Base-by-base conservation (phyloP, 176 grass and related monocot species). In the Rhynchospora tenuis region DNA sequence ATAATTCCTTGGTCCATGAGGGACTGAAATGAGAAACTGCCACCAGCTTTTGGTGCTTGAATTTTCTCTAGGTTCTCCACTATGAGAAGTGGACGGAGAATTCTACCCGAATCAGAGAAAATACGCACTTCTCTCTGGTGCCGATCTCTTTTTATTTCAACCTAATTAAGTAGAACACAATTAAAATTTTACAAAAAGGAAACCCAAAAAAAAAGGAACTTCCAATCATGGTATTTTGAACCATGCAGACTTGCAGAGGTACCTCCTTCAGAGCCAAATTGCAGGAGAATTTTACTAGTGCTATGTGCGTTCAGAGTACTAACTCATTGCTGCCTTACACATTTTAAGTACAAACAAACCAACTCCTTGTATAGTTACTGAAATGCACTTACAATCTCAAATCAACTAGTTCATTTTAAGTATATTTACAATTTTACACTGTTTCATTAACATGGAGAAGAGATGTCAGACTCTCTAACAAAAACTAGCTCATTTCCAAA, bases 61-160 rank as follows among this genome's bases (percentile, higher is more conserved):
- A 95, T 95, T 90, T 93, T 98, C 50, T 91, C 85, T 19, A 98
- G 82, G 68, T 98, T 98, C 70, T 98, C 92, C 64, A 95, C 89
- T 64, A 95, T 87, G 85, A 98, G 88, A 88, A 98, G 92, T 48
- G 95, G 95, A 29, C 91, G 92, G 51, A 98, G 84, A 84, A 98
- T 89, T 90, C 92, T 86, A 69, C 95, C 92, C 45, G 88, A 73
- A 77, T 98, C 95, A 86, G 92, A 90, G 84, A 98, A 98, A 80
- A 98, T 86, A 73, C 91, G 92, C 45, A 98, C 89, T 86, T 98
- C 95, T 86, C 83, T 93, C 67, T 98, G 88, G 81, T 91, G 69
- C 46, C 84, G 89, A 79, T 98, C 95, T 86, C 84, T 85, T 85
- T 98, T 98, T 81, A 98, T 98, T 86, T 95, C 95, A 87, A 95